Base-by-base conservation (phyloP, 2,329 filamentous ascomycete genomes). In the Neofusicoccum laricinum region DNA sequence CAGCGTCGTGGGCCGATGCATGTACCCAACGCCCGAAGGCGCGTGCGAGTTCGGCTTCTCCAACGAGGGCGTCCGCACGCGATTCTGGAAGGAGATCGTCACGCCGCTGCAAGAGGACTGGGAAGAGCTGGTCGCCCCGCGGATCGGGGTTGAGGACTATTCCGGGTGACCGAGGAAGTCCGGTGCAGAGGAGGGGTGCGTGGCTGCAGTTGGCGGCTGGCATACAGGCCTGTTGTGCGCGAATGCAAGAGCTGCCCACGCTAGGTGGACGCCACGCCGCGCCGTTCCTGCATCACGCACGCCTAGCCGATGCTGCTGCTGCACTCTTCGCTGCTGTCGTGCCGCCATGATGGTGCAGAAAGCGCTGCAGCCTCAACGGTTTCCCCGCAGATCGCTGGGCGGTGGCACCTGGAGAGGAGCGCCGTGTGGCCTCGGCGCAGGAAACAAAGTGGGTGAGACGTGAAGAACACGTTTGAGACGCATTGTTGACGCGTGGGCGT, bases 31-130 rank as follows among this genome's bases (percentile, higher is more conserved):
- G 45, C 43, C 30, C 49, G 65, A 38, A 50, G 62, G 8, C 50
- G 46, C 3, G 57, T 63, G 19, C 34, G 30, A 14, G 8, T 45
- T 15, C 46, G 48, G 63, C 17, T 50, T 68, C 19, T 14, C 40
- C 2, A 55, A 65, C 51, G 25, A 49, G 6, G 63, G 50, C 6
- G 65, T 68, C 17, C 15, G 65, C 25, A 65, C 63, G 49, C 43
- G 49, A 21, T 65, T 65, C 51, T 64, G 36, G 21, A 32, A 63
- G 14, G 66, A 64, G 3, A 55, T 66, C 1, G 50, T 67, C 2
- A 17, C 63, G 14, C 67, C 63, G 14, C 41, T 68, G 25, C 46
- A 62, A 32, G 8, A 53, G 17, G 63, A 68, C 41, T 68, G 62
- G n/a, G 64, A 68, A n/a, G 55, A 59, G 48, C 49, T 57, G 17